Conservation (phyloP, 257 asterid species). For the Misopates orontium region DNA sequence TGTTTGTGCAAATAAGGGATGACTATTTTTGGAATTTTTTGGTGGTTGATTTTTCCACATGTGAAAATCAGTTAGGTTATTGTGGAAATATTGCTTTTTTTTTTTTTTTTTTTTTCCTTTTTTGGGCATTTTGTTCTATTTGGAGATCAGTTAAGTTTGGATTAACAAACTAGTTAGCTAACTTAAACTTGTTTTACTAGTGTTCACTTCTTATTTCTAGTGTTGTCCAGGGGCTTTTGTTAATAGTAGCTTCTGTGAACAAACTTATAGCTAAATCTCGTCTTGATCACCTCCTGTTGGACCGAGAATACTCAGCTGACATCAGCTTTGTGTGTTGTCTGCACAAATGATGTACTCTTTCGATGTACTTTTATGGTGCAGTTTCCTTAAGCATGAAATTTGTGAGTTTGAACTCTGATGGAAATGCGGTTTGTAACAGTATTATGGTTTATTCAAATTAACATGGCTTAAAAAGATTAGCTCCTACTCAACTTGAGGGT, state of each 20-base stretch:
- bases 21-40: conserved; percentile 24
- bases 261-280: background rate
- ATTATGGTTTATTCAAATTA: no score
- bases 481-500: no score
- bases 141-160: background rate
- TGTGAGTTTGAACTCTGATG: background rate
- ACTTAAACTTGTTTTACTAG: background rate
- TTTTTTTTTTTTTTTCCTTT: background rate
- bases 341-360: background rate
- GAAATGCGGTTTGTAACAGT: conserved; percentile 6
- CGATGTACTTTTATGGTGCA: background rate
- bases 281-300: background rate
- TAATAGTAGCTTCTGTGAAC: background rate
- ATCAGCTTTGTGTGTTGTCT: background rate
- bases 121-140: background rate
- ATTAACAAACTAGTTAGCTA: background rate
- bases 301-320: background rate
- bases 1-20: conserved; percentile 36
- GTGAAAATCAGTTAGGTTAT: background rate
- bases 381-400: background rate
- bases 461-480: no score
- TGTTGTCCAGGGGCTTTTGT: no score
- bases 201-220: no score
- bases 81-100: background rate
- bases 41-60: background rate